Percentiles rank a stretch among this genome's conserved stretches.
Conservation (phyloP, 306 rosid genomes). For the Sechiopsis laciniata region DNA sequence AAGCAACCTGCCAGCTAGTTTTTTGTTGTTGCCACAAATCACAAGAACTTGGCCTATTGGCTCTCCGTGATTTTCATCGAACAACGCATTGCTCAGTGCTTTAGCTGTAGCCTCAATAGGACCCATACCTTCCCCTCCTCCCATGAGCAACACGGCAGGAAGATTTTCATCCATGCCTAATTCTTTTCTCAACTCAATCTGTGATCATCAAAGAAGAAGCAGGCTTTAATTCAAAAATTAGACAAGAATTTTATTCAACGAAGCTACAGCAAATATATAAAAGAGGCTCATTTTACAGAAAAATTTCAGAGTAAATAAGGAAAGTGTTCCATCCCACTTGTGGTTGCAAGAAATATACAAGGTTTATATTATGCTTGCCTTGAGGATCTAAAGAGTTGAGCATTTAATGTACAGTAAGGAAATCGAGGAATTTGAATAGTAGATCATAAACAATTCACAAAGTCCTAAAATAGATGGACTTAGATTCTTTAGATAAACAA, state of each 20-base stretch:
- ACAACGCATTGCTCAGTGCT: constrained; percentile 68
- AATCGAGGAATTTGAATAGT: not conserved
- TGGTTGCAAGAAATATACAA: not conserved
- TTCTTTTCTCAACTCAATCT: constrained; percentile 70
- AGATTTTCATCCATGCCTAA: constrained; percentile 92
- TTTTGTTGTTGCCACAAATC: constrained; percentile 90
- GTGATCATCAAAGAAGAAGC: not conserved
- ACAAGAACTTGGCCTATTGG: constrained; percentile 84
- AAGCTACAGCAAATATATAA: too few species aligned
- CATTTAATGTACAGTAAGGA: not conserved
- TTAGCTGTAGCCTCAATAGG: constrained; percentile 95
- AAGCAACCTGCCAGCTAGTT: constrained; percentile 60
- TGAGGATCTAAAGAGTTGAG: constrained; percentile 5
- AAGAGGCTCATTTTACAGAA: not conserved
- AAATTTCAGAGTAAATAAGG: not conserved
- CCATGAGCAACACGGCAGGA: constrained; percentile 91
- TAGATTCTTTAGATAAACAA: not conserved
- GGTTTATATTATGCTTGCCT: not conserved
- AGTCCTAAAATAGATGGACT: not conserved
- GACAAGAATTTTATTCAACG: not conserved
- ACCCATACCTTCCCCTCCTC: constrained; percentile 99
- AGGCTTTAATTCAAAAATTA: not conserved
- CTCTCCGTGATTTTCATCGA: constrained; percentile 56
- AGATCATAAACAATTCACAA: too few species aligned
- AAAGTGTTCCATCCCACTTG: not conserved